Conservation (phyloP, 225 moss, liverwort and hornwort species). For the Pseudisothecium myosuroides region DNA sequence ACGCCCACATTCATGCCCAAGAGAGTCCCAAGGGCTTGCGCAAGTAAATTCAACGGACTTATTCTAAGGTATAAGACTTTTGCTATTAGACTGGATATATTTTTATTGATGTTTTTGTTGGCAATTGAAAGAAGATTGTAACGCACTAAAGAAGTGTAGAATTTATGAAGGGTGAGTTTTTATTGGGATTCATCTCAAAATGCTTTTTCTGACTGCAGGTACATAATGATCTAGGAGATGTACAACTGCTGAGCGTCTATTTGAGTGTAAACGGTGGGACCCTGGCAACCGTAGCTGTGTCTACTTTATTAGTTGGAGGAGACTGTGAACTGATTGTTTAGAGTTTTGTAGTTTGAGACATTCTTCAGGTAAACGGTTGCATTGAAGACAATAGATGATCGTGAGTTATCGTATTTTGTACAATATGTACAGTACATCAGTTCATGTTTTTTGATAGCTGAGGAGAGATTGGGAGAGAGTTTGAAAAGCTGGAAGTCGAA, state of each 20-base stretch:
- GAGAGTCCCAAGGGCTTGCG: slow-evolving; percentile 15
- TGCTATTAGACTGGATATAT: background rate
- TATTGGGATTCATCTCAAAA: background rate
- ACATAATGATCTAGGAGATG: background rate
- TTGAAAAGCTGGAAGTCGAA: background rate
- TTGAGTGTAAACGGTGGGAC: background rate
- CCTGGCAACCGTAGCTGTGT: background rate
- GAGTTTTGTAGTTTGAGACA: background rate
- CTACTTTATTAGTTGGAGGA: background rate
- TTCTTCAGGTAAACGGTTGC: background rate
- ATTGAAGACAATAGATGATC: background rate
- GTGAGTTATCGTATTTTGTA: background rate
- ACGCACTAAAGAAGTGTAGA: no score
- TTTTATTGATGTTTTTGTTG: background rate
- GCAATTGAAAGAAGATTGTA: background rate
- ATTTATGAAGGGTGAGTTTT: background rate
- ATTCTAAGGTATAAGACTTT: background rate
- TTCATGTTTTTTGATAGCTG: background rate
- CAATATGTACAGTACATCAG: background rate
- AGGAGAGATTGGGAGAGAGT: background rate
- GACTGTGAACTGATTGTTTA: background rate
- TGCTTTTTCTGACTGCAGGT: background rate
- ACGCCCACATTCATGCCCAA: slow-evolving; percentile 15
- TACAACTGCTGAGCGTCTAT: background rate
- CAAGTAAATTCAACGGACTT: background rate